Base-by-base conservation (phyloP, 2,329 filamentous ascomycete species). In the Coleophoma eucalyptorum region DNA sequence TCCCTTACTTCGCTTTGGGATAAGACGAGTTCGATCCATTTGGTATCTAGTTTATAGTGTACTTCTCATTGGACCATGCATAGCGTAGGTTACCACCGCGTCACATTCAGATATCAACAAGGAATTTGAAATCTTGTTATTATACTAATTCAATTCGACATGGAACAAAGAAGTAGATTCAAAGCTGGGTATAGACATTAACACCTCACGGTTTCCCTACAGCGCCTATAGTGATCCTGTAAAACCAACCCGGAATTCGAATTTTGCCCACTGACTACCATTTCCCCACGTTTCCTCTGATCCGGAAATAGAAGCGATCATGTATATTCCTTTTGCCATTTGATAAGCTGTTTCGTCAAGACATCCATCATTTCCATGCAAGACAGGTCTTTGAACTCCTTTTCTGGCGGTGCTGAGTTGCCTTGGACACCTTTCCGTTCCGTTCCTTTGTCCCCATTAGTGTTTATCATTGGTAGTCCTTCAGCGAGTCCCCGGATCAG, bases 341-440 rank as follows among this genome's bases (percentile, higher is more conserved):
- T 67, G 18, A 67, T 57, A 32, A 74, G 58, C 50, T 69, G 68
- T 52, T 64, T 64, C 40, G 66, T 68, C 46, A 74, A 62, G 31
- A 68, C 52, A 52, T 72, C 70, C 56, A 74, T 63, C 54, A 70
- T 70, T 54, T 68, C 66, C 44, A 72, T 44, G 49, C 63, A 63
- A 51, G 76, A 88, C 56, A 96, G 73, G 8, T 87, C 80, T 59
- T 86, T 89, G 67, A 96, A 96, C 1, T 85, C 79, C 60, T 73
- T 78, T 42, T 62, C 50, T 38, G 54, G 50, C 10, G 26, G 10
- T 35, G 62, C 62, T 35, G 12, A 57, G 53, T 50, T 49, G 33
- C 43, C 50, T 33, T 50, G 60, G 63, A 67, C 52, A 72, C 69
- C 43, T 68, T 65, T 42, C 57, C 52, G 16, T 58, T 57, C 59